Evolutionary conservation across 2,329 filamentous ascomycete species (phyloP), one percentile per base, ranked within the genome.

Genomic region (Ilyonectria mors-panacis): DNA sequence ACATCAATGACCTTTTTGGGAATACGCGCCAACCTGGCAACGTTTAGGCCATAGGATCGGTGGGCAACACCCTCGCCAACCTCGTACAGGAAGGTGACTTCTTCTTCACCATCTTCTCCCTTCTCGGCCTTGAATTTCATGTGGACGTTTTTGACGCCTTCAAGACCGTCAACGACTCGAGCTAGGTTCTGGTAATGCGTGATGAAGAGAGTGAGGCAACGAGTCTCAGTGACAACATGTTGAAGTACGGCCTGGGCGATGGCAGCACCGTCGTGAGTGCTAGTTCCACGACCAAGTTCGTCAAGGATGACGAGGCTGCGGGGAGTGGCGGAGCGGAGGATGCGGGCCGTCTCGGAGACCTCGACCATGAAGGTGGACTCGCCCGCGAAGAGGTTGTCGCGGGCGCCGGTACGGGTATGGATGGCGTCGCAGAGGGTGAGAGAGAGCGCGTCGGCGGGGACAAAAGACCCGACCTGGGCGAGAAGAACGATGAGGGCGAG

Each of bases 351-450:
- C 81, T 99, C 96, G 39, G 92, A 94, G 2, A 99, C 89, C 79
- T 99, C 96, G 61, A 99, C 95, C 94, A 98, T 98, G 83, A 99
- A 99, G 13, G 96, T 99, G 26, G 90, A 93, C 82, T 99, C 96
- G 75, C 94, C 94, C 5, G 94, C 93, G 79, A 98, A 93, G 83
- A 99, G 94, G 78, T 98, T 98, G 82, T 99, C 96, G 74, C 93
- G 93, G 3, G 96, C 96, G 59, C 96, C 96, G 90, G 98, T 98
- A 71, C 96, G 93, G 1, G 96, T 98, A 84, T 95, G 94, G 53
- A 99, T 94, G 7, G 94, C 94, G 79, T 99, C 96, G 39, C 95
- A 86, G 68, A 97, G 91, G 10, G 95, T 95, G 0, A 98, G 87
- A 3, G 85, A 82, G 28, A 95, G 90, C 2, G 89, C 86, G 30